These are phyloP conservation scores for Lepiota brunneoincarnata DNA, from an alignment of 768 basidiomycete species.

Conservation along the genomic window DNA sequence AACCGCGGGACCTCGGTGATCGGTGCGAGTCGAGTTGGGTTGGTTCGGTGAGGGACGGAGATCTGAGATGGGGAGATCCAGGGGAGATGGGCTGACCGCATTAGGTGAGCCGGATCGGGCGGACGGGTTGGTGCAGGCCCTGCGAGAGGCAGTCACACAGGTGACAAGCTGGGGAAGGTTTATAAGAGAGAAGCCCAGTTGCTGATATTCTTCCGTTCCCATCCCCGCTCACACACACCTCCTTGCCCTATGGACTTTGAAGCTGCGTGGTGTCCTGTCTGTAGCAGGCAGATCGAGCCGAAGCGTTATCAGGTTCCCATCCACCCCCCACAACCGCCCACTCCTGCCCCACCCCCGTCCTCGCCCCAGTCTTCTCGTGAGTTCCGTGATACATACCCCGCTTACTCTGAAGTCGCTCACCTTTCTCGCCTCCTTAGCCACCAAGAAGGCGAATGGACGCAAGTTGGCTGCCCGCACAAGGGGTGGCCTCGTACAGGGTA, in stretches of 20 bases:
- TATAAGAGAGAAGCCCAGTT: conserved; percentile 26
- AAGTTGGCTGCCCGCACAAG: conserved; percentile 34
- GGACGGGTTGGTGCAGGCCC: not conserved
- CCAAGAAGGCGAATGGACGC: conserved; percentile 18
- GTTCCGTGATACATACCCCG: conserved; percentile 22
- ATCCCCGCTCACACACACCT: not conserved
- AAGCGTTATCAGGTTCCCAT: conserved; percentile 60
- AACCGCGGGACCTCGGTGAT: conserved; percentile 26
- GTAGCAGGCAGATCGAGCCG: conserved; percentile 77
- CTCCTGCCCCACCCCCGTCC: conserved; percentile 36
- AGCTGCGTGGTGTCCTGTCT: conserved; percentile 79
- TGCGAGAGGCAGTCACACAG: conserved; percentile 1
- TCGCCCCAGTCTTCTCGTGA: conserved; percentile 37
- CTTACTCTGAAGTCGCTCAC: not conserved
- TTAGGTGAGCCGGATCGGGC: conserved; percentile 10
- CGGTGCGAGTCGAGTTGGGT: conserved; percentile 4
- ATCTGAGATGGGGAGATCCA: conserved; percentile 12
- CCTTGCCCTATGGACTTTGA: conserved; percentile 47
- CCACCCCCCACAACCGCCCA: conserved; percentile 20
- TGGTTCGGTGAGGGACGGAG: conserved; percentile 3
- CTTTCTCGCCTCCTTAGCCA: conserved; percentile 12
- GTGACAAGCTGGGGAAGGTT: conserved; percentile 13
- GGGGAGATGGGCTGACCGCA: conserved; percentile 5
- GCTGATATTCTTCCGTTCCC: conserved; percentile 8
- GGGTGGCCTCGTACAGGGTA: conserved; percentile 63